Evolutionary conservation across 345 rosid genomes (phyloP), one percentile per base, ranked within the genome.

Genomic region (Heritiera fomes): DNA sequence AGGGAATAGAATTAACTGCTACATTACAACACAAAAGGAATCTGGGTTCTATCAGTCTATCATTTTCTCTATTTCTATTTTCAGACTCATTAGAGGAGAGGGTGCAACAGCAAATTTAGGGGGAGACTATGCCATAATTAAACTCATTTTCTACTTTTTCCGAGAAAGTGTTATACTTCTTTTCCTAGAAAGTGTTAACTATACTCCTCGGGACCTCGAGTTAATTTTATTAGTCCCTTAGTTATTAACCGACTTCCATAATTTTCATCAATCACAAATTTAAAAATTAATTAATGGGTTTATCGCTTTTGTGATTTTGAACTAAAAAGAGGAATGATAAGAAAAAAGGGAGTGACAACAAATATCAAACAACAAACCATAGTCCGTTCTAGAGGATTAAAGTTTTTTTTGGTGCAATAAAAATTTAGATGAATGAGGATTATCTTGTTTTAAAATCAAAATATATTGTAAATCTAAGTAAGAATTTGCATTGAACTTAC

Each of bases 1-100:
- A 4, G 45, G 7, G 71, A n/a, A 34, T 71, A 47, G 40, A 70
- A 70, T 71, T 50, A 50, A 50, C 60, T 50, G 45, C 75, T 50
- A 71, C 41, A 30, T 23, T 71, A 18, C 60, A 50, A 71, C 62
- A 71, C 17, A 72, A 53, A 55, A 5, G 75, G 75, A 72, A 72
- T 53, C 14, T 52, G 62, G 62, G 10, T 72, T 72, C 47, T 9
- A 17, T 55, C 75, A 72, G 75, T 34, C 62, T 72, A 62, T 72
- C 75, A 53, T 52, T 53, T 17, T 53, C 75, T 17, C 5, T 9
- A 72, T 14, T 72, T 52, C 75, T 7, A 38, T 8, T 71, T 71
- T 49, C 1, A 49, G 50, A 28, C 59, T 15, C 41, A 49, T 28
- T 49, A 32, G 59, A 47, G 74, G 9, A 32, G 38, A 50, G 41